phyloP scores from a whole-genome alignment of 1,284 basidiomycete species.

The Tilletiopsis washingtonensis region DNA sequence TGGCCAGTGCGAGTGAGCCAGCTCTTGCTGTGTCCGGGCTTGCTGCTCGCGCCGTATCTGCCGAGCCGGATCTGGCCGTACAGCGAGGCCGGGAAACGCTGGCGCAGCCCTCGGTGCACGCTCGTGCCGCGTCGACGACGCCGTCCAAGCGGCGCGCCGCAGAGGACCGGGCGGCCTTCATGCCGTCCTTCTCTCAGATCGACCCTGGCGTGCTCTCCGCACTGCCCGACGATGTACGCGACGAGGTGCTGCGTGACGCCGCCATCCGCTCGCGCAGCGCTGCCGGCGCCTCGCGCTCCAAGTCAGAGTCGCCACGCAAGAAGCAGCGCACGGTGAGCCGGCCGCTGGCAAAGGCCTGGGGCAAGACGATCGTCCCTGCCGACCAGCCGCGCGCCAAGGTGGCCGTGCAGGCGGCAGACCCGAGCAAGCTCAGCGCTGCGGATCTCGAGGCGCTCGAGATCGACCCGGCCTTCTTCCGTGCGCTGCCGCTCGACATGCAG shows the following conservation, averaged over 20 bases:
- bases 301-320: constrained; percentile 18
- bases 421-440: constrained; percentile 10
- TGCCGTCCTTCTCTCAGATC: constrained; percentile 38
- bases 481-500: constrained; percentile 29
- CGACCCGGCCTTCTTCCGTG: constrained; percentile 33
- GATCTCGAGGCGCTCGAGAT: constrained; percentile 20
- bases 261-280: background rate
- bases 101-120: background rate
- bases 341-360: background rate
- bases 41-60: too few species aligned
- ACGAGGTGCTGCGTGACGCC: constrained; percentile 30
- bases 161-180: constrained; percentile 16
- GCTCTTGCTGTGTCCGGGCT: too few species aligned
- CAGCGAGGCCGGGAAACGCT: background rate
- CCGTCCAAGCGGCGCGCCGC: background rate
- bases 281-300: constrained; percentile 1
- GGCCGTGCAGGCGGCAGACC: constrained; percentile 16
- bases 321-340: background rate
- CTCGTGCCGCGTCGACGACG: constrained; percentile 2
- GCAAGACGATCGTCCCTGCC: constrained; percentile 3
- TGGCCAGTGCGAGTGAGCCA: too few species aligned
- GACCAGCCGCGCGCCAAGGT: constrained; percentile 12
- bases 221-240: constrained; percentile 28
- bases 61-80: background rate
- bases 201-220: constrained; percentile 36